phyloP scores from a whole-genome alignment of 2,329 filamentous ascomycete genomes.

The Stachybotrys elegans region DNA sequence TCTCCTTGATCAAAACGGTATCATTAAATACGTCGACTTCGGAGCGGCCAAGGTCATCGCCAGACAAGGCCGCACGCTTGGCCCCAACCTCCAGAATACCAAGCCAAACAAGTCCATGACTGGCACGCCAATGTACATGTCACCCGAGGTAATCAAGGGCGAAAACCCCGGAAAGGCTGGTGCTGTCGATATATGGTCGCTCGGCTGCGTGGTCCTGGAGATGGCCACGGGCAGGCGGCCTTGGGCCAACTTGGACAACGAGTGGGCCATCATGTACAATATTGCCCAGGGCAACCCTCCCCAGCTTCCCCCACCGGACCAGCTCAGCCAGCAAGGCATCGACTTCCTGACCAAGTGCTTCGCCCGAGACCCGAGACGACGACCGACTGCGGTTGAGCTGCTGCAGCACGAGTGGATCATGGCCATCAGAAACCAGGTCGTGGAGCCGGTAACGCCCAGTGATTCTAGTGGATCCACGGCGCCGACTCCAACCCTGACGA shows the following conservation, averaged over 20 bases:
- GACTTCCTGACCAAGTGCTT: constrained; percentile 90
- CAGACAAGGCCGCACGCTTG: constrained; percentile 82
- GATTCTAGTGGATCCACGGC: constrained; percentile 42
- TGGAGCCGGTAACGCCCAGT: constrained; percentile 59
- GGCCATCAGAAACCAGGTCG: constrained; percentile 59
- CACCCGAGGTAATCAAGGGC: constrained; percentile 94
- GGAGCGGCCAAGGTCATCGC: constrained; percentile 96
- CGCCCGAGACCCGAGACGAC: constrained; percentile 70
- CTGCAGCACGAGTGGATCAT: constrained; percentile 91
- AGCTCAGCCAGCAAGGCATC: constrained; percentile 77
- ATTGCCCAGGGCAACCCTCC: constrained; percentile 96
- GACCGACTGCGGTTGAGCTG: constrained; percentile 80
- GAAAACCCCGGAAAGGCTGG: constrained; percentile 75
- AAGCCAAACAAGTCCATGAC: constrained; percentile 87
- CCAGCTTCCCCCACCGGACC: constrained; percentile 73
- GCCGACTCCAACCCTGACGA: constrained; percentile 25
- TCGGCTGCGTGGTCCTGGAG: constrained; percentile 93
- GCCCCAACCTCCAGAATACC: constrained; percentile 52
- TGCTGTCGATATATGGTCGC: constrained; percentile 90
- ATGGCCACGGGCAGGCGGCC: constrained; percentile 94
- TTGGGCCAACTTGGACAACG: constrained; percentile 95
- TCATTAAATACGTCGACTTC: constrained; percentile 99
- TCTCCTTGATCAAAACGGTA: constrained; percentile 91
- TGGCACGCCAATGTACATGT: constrained; percentile 99
- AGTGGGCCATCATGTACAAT: constrained; percentile 99